These are phyloP conservation scores for Sporothrix inflata DNA, from an alignment of 2,329 filamentous ascomycete species.

Conservation along the genomic window DNA sequence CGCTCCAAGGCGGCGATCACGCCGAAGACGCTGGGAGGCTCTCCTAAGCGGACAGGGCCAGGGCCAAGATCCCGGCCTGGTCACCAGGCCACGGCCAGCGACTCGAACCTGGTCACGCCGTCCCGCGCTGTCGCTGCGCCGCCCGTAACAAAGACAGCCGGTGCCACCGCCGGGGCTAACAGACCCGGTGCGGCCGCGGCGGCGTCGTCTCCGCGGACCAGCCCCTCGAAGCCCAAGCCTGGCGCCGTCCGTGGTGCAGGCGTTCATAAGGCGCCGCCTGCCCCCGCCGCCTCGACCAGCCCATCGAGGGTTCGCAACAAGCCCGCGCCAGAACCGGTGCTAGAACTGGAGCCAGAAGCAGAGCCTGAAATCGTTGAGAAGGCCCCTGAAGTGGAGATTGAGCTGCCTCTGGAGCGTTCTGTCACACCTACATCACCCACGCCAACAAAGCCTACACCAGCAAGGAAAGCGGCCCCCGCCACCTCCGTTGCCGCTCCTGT, in stretches of 20 bases:
- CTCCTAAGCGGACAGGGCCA: conserved; percentile 56
- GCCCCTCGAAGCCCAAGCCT: conserved; percentile 41
- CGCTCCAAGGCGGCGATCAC: conserved; percentile 51
- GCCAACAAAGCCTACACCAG: conserved; percentile 4
- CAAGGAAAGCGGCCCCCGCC: neutral
- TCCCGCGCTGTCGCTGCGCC: conserved; percentile 41
- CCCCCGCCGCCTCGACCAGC: conserved; percentile 7
- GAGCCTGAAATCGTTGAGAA: neutral
- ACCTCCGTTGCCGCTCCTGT: neutral
- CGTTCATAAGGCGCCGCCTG: neutral
- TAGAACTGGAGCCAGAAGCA: neutral
- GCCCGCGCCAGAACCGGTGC: neutral
- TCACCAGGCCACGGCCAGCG: conserved; percentile 55
- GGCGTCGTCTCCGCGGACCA: conserved; percentile 34
- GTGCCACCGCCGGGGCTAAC: neutral
- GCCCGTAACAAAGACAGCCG: conserved; percentile 33
- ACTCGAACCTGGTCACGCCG: conserved; percentile 55
- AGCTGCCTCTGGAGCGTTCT: neutral
- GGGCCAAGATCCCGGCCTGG: conserved; percentile 48
- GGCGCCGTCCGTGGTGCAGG: conserved; percentile 17
- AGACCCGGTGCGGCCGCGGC: neutral
- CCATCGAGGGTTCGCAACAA: conserved; percentile 19
- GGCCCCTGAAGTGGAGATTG: neutral
- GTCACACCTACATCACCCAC: conserved; percentile 27
- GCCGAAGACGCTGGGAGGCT: conserved; percentile 55